phyloP scores from a whole-genome alignment of 257 asterid species.

The Ehretia macrophylla region DNA sequence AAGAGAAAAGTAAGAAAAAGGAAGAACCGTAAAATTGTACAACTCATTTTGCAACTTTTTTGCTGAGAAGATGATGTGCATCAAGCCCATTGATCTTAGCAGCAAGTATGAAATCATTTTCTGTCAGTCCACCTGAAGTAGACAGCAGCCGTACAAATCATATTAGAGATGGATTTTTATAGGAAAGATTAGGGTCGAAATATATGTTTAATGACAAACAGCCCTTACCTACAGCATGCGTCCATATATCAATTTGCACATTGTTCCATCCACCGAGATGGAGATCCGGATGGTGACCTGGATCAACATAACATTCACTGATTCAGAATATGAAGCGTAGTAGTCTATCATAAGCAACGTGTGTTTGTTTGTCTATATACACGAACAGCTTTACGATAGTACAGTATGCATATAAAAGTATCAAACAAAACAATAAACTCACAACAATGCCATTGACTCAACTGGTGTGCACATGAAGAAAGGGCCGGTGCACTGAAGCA shows the following conservation, averaged over 20 bases:
- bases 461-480: too few species aligned
- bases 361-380: too few species aligned
- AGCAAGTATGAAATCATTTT: conserved; percentile 15
- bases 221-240: conserved; percentile 59
- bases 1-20: too few species aligned
- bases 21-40: neutral
- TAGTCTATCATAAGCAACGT: too few species aligned
- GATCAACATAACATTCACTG: neutral
- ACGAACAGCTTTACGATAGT: too few species aligned
- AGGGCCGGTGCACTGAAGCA: too few species aligned
- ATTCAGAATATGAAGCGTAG: too few species aligned
- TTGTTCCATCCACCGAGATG: conserved; percentile 89
- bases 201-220: too few species aligned
- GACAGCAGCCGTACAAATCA: neutral
- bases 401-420: too few species aligned
- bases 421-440: too few species aligned
- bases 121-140: conserved; percentile 14
- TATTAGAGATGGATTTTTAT: neutral
- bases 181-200: too few species aligned
- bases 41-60: neutral
- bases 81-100: conserved; percentile 12
- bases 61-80: conserved; percentile 8
- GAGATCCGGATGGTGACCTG: conserved; percentile 87
- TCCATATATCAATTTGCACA: conserved; percentile 69
- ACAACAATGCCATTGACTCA: neutral